Conservation (phyloP, 1,139 yeast genomes). For the Candida anutae region DNA sequence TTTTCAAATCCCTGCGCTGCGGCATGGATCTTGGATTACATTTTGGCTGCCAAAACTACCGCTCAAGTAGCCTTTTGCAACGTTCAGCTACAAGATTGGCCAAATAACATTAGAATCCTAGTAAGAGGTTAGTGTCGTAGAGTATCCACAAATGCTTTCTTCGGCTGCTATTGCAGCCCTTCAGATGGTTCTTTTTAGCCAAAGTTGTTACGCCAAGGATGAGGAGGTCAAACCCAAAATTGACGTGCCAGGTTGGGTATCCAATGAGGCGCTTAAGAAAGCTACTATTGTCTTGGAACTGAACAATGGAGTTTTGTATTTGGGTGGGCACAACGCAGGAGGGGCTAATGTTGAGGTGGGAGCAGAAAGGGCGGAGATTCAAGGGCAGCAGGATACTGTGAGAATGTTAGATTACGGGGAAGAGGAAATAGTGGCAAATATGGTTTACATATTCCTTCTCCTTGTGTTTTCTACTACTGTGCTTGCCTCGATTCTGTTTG, state of each 20-base stretch:
- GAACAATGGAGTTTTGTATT: too few species aligned
- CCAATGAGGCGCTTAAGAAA: too few species aligned
- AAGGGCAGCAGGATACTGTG: too few species aligned
- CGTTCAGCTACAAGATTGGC: not conserved
- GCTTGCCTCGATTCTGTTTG: constrained; percentile 17
- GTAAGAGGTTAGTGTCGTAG: not conserved
- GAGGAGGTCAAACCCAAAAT: too few species aligned
- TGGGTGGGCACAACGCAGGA: too few species aligned
- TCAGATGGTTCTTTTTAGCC: not conserved
- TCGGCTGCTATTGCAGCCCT: not conserved
- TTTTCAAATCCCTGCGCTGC: too few species aligned
- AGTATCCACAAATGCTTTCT: not conserved
- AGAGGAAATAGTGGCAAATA: constrained; percentile 21
- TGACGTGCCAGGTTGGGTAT: too few species aligned
- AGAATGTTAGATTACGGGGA: too few species aligned
- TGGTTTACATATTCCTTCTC: constrained; percentile 21
- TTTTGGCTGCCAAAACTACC: not conserved
- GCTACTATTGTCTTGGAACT: too few species aligned
- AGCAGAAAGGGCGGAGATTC: not conserved
- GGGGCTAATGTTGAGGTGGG: not conserved
- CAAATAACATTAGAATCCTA: not conserved
- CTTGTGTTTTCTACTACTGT: constrained; percentile 16
- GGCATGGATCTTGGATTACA: not conserved
- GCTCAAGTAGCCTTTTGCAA: too few species aligned
- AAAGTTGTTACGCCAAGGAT: not conserved